Evolutionary conservation across 2,329 filamentous ascomycete genomes (phyloP).

Genomic region (Clathrospora elynae): DNA sequence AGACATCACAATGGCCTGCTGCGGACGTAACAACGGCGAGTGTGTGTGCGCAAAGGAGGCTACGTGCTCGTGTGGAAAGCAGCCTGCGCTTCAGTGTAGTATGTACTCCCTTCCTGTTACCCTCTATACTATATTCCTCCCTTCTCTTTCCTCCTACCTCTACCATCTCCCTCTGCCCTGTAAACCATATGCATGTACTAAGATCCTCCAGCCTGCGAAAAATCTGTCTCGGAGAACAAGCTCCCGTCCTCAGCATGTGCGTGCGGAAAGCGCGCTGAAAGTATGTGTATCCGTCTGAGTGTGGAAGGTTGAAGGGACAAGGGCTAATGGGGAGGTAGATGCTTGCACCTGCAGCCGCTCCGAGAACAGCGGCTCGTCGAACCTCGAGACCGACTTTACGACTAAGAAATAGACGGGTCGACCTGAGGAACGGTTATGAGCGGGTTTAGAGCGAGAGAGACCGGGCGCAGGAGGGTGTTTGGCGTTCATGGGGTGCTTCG

Average conservation of each 20-base stretch:
- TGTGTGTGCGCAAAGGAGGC: constrained; percentile 65
- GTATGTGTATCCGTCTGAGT: constrained; percentile 57
- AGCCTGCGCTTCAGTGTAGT: constrained; percentile 82
- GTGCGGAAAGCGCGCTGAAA: constrained; percentile 75
- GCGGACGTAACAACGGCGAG: constrained; percentile 60
- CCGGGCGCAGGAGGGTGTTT: constrained; percentile 16
- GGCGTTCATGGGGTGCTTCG: constrained; percentile 10
- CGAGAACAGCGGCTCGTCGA: constrained; percentile 63
- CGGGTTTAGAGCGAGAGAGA: constrained; percentile 2
- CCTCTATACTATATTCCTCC: constrained; percentile 8
- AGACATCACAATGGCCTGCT: constrained; percentile 58
- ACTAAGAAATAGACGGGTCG: constrained; percentile 58
- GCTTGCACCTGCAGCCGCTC: constrained; percentile 83
- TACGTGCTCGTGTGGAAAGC: constrained; percentile 86
- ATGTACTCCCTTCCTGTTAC: constrained; percentile 26
- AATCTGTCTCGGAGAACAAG: constrained; percentile 75
- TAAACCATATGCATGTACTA: constrained; percentile 18
- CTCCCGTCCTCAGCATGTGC: constrained; percentile 71
- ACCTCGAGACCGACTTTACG: constrained; percentile 85
- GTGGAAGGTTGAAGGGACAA: not conserved
- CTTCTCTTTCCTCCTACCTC: too few species aligned
- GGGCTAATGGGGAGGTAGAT: constrained; percentile 29
- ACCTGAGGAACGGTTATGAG: not conserved
- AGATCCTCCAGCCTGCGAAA: constrained; percentile 65
- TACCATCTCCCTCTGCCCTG: too few species aligned